Base-by-base conservation (phyloP, 495 filamentous ascomycete genomes). In the Ramalina intermedia region DNA sequence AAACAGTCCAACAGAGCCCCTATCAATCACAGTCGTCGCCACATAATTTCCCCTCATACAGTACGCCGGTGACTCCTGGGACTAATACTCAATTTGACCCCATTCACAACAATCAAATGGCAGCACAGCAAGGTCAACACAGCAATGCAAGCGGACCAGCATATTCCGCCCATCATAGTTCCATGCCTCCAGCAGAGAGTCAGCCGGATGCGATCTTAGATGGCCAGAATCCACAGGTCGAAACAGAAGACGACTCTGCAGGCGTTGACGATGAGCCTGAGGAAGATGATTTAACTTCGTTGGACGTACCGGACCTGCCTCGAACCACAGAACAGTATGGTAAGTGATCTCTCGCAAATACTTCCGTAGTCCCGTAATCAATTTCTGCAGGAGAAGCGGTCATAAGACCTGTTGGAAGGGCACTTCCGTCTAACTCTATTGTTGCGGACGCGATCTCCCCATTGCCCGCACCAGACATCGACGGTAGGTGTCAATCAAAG, bases 11-110 rank as follows among this genome's bases (percentile, higher is more conserved):
- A 50, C 70, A 17, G 49, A 44, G 50, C 42, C 23, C 18, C 5
- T 50, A 53, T 54, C 46, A 58, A 47, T 44, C 72, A 70, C 51
- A 55, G 69, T 17, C 24, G 6, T 36, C 18, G 8, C 12, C 27
- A 27, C 16, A 36, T 20, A 14, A 47, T 16, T 29, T 9, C 5
- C 26, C 13, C n/a, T 13, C 56, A 69, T 18, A 68, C 70, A 60
- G 69, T 69, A 50, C 66, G 56, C 53, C 63, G 65, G 20, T 67
- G 69, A 29, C 68, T 69, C 58, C 63, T 59, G 37, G 36, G 29
- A 42, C 33, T 4, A 35, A 6, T 11, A 41, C 41, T 45, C 35
- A 40, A 18, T 45, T 44, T 35, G 42, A 24, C n/a, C 29, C 41
- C 26, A 45, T 50, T 11, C 35, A 39, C 11, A 40, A 41, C 16